Percentiles rank a stretch among this genome's conserved stretches.
Evolutionary conservation across 441 rosid genomes (phyloP).

Genomic region (Erodium moschatum): DNA sequence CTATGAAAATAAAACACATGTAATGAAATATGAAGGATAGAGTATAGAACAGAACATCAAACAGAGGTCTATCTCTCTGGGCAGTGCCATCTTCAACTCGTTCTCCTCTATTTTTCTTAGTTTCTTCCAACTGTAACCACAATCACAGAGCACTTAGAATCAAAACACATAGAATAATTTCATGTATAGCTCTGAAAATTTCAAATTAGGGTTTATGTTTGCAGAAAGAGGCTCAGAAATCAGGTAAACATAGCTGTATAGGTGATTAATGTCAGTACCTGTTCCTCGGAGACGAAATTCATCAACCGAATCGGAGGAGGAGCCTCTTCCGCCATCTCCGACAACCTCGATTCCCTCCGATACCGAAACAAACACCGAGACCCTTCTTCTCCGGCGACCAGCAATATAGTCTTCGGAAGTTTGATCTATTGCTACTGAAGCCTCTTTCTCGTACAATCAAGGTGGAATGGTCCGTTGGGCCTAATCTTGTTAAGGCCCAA

Average conservation of each 20-base stretch:
- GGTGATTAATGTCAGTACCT: constrained; percentile 32
- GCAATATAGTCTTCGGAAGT: background rate
- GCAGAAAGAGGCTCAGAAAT: background rate
- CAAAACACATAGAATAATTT: background rate
- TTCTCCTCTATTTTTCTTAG: constrained; percentile 80
- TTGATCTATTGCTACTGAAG: background rate
- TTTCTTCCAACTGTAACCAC: constrained; percentile 53
- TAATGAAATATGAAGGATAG: background rate
- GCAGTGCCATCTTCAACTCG: constrained; percentile 92
- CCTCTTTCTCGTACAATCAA: background rate
- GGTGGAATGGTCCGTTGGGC: background rate
- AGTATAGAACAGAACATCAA: constrained; percentile 41
- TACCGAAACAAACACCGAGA: background rate
- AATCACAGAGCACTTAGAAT: too few relatives aligned
- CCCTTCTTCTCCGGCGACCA: background rate
- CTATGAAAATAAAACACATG: background rate
- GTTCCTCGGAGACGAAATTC: constrained; percentile 80
- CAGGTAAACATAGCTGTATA: background rate
- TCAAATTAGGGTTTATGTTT: constrained; percentile 26
- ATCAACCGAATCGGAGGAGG: constrained; percentile 48
- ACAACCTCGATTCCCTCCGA: background rate
- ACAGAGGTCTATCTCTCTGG: constrained; percentile 82
- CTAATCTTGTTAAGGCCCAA: background rate
- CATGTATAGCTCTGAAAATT: background rate
- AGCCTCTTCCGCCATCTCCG: constrained; percentile 55